These are phyloP conservation scores for Salix koriyanagi DNA, from an alignment of 345 rosid species.

Conservation along the genomic window DNA sequence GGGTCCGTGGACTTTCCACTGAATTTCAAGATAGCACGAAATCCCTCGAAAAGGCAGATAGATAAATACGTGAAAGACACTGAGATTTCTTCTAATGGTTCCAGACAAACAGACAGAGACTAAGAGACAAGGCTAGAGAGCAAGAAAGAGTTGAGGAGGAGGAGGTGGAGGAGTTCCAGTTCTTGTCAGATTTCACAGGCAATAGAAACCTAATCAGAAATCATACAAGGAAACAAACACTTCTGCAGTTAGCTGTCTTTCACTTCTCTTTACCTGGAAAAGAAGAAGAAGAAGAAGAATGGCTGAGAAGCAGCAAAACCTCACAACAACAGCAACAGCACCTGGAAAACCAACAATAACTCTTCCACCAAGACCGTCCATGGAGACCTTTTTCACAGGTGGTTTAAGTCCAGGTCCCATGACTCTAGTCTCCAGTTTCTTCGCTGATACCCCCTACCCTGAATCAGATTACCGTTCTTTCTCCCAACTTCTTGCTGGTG, in stretches of 20 bases:
- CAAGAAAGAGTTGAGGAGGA: too few species aligned
- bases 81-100: too few species aligned
- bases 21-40: slow-evolving; percentile 26
- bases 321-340: slow-evolving; percentile 24
- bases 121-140: too few species aligned
- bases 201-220: too few species aligned
- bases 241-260: not conserved
- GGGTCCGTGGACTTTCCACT: slow-evolving; percentile 18
- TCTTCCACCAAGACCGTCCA: slow-evolving; percentile 60
- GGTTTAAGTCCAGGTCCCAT: slow-evolving; percentile 88
- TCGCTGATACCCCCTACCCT: slow-evolving; percentile 46
- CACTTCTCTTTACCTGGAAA: not conserved
- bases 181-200: too few species aligned
- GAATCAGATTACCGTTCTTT: slow-evolving; percentile 59
- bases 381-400: slow-evolving; percentile 42
- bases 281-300: slow-evolving; percentile 10
- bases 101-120: too few species aligned
- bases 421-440: slow-evolving; percentile 81
- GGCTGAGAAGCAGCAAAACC: slow-evolving; percentile 43
- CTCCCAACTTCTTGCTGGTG: slow-evolving; percentile 89
- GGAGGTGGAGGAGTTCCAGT: too few species aligned
- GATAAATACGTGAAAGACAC: not conserved
- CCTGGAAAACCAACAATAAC: slow-evolving; percentile 61
- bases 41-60: slow-evolving; percentile 5
- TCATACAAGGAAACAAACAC: too few species aligned